phyloP scores from a whole-genome alignment of 192 early-diverging fungal species.

The Backusella sp. region DNA sequence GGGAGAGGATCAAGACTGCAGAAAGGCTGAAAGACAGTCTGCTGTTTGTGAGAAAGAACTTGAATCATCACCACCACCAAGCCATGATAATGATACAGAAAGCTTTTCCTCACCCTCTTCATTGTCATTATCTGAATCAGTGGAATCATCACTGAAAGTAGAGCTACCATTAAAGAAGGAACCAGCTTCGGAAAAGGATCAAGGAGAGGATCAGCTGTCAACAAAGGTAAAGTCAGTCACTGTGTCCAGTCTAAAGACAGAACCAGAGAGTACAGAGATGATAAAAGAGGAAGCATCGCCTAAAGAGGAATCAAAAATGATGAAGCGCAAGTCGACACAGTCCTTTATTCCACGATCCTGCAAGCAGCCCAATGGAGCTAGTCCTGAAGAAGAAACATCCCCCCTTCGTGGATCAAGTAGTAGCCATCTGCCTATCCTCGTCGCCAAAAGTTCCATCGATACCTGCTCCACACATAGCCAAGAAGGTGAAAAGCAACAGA shows the following conservation, averaged over 20 bases:
- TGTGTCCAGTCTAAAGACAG: not conserved
- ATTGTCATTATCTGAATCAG: not conserved
- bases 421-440: not conserved
- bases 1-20: not conserved
- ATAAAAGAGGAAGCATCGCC: not conserved
- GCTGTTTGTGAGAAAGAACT: not conserved
- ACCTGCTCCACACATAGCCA: not conserved
- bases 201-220: not conserved
- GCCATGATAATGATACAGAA: not conserved
- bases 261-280: not conserved
- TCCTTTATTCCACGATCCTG: conserved; percentile 1
- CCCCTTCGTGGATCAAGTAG: not conserved
- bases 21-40: not conserved
- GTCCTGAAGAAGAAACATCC: not conserved
- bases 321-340: not conserved
- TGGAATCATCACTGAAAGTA: not conserved
- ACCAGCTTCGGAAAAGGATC: not conserved
- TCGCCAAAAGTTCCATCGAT: not conserved
- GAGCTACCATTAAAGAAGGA: not conserved
- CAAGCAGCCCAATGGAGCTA: not conserved
- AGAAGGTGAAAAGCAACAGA: not conserved
- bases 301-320: not conserved
- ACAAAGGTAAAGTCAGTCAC: not conserved
- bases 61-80: not conserved
- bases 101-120: not conserved